These are phyloP conservation scores for Oxyria digyna DNA, from an alignment of 148 eudicot species.

Conservation along the genomic window DNA sequence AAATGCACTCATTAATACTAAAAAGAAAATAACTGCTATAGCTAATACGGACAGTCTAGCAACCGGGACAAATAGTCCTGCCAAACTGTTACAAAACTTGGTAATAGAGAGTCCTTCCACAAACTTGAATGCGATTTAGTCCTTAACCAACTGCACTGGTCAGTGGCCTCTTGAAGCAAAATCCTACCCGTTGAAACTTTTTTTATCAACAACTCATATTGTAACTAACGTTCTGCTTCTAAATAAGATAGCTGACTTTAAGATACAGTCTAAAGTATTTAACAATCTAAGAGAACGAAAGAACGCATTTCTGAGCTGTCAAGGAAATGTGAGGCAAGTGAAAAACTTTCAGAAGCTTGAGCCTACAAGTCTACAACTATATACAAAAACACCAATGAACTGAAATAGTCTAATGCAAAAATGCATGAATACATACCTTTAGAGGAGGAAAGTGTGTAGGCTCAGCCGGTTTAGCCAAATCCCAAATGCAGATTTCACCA, in stretches of 20 bases:
- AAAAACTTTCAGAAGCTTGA: background rate
- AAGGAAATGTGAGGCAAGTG: background rate
- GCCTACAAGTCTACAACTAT: no score
- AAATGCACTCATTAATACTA: background rate
- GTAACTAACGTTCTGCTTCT: background rate
- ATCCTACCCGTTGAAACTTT: background rate
- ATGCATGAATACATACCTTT: conserved; percentile 30
- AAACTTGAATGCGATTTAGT: background rate
- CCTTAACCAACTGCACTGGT: background rate
- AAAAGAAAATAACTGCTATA: background rate
- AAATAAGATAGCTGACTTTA: background rate
- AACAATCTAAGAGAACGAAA: background rate
- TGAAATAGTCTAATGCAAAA: background rate
- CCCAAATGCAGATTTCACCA: conserved; percentile 96
- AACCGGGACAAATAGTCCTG: background rate
- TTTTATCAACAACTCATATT: background rate
- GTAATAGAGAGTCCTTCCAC: background rate
- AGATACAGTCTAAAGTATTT: background rate
- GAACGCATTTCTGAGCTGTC: background rate
- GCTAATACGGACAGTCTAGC: background rate
- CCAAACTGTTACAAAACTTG: background rate
- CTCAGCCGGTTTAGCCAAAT: conserved; percentile 52
- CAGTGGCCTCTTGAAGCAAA: background rate
- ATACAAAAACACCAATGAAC: background rate
- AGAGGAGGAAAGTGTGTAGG: conserved; percentile 75